Evolutionary conservation across 352 stramenopile species (phyloP), one percentile per base, ranked within the genome.

Genomic region (Globisporangium apiculatum): DNA sequence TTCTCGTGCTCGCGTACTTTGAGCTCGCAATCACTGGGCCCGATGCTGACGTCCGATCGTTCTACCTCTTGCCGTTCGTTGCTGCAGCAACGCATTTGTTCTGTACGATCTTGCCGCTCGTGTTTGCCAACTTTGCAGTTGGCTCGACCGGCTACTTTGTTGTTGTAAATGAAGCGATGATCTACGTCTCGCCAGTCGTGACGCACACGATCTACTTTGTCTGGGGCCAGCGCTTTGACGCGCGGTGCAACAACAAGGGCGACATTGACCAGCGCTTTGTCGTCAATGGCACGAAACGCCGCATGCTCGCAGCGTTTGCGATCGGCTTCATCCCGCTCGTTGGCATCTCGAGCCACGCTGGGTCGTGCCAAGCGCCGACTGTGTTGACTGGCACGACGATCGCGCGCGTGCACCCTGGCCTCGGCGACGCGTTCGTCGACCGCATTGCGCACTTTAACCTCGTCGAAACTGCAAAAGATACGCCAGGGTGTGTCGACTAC

Each of bases 201-300:
- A 61, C 56, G 48, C 56, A 61, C 56, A 41, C 18, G 12, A 61
- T 61, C 56, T 61, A 61, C 48, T 61, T 50, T 24, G 24, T 61
- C 38, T 61, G 56, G 56, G 56, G 56, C 8, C 56, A 61, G 41
- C 38, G 40, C 38, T 55, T 61, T 2, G 56, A 61, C 56, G 43
- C 43, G 18, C 38, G 38, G 24, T 61, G 56, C 40, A 50, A 61
- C 15, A 18, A 12, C 40, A 56, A 55, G 48, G 56, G 56, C 5
- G 37, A 61, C 48, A 61, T 61, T 7, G 48, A 55, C 37, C 38
- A 43, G 40, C 56, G 48, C 47, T 61, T 61, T 24, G 55, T 55
- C 38, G 48, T 61, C 14, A 4, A 31, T 5, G 15, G 48, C 9
- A 24, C 40, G 14, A 43, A 11, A 18, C 51, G 50, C 56, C 54